Evolutionary conservation across 1,284 basidiomycete species (phyloP).

Genomic region (Vanrija humicola): DNA sequence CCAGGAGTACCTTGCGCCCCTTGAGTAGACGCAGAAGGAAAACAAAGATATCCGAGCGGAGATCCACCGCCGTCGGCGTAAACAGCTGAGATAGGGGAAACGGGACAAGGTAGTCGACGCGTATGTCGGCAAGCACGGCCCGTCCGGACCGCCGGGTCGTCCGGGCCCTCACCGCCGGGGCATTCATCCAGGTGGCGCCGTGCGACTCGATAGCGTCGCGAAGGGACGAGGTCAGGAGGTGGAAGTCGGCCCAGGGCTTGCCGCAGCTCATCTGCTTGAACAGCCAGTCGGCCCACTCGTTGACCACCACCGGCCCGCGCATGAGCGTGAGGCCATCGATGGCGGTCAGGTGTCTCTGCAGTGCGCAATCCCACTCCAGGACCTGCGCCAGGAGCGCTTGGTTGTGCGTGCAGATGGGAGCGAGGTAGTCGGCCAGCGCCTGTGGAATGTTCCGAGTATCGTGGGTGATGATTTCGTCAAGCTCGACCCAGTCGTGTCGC

Average conservation of each 20-base stretch:
- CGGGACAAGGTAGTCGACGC: constrained; percentile 68
- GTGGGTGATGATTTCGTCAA: constrained; percentile 6
- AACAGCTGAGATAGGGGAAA: constrained; percentile 79
- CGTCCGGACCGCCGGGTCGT: constrained; percentile 52
- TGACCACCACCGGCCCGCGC: constrained; percentile 63
- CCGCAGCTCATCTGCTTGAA: constrained; percentile 62
- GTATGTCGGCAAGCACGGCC: constrained; percentile 59
- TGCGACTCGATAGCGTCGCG: constrained; percentile 60
- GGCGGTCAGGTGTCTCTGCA: constrained; percentile 64
- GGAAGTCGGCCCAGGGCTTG: constrained; percentile 74
- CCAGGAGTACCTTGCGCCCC: constrained; percentile 57
- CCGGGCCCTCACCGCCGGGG: constrained; percentile 68
- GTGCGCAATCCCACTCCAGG: constrained; percentile 64
- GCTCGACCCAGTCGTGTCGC: constrained; percentile 30
- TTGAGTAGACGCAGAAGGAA: constrained; percentile 70
- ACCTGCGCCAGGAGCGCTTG: constrained; percentile 59
- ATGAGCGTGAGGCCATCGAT: constrained; percentile 72
- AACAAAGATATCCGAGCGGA: constrained; percentile 68
- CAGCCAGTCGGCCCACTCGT: constrained; percentile 63
- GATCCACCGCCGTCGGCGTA: constrained; percentile 57
- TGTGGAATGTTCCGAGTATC: constrained; percentile 54
- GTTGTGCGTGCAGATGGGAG: constrained; percentile 57
- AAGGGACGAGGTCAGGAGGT: constrained; percentile 74
- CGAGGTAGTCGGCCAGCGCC: constrained; percentile 48
- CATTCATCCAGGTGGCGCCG: constrained; percentile 60